Base-by-base conservation (phyloP, 441 rosid genomes). In the Adansonia rubrostipa region DNA sequence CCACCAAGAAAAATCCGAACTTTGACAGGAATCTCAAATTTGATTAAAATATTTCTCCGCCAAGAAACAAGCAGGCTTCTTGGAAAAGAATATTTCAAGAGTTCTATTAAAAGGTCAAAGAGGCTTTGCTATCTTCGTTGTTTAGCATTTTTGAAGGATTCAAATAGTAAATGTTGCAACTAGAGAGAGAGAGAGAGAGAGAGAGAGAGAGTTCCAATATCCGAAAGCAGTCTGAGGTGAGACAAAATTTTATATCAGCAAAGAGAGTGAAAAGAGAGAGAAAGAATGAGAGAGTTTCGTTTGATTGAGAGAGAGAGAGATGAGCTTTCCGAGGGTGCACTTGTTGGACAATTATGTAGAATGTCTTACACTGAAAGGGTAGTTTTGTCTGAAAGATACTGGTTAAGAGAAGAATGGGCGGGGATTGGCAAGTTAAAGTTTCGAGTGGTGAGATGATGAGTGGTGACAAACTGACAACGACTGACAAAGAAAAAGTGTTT, bases 231-330 rank as follows among this genome's bases (percentile, higher is more conserved):
- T 48, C 74, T n/a, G 73, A 79, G 86, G 74, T n/a, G 73, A 79
- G 86, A 82, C 87, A 84, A 81, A 81, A 33, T 70, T 79, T 77
- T 58, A 20, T 71, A 73, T 33, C 57, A 47, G 85, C 79, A 68
- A 79, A 48, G 57, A 50, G 47, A 75, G 78, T 54, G 78, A 47
- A 53, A 79, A 76, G 83, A 80, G 81, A 80, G 78, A 65, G 6
- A 68, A 44, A 44, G 11, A 15, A 15, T 10, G 33, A 73, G 67
- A 57, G 9, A 47, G 20, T 51, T 65, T 13, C 65, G 2, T 13
- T 24, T 75, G 62, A 51, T 33, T 47, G 69, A 42, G 51, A 47
- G 71, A 40, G 71, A 40, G 74, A 51, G 61, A 6, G 53, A 40
- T 54, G 44, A 48, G 47, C 20, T 33, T 68, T 44, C 14, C 45